phyloP scores from a whole-genome alignment of 257 asterid genomes.

The Lycium ferocissimum region DNA sequence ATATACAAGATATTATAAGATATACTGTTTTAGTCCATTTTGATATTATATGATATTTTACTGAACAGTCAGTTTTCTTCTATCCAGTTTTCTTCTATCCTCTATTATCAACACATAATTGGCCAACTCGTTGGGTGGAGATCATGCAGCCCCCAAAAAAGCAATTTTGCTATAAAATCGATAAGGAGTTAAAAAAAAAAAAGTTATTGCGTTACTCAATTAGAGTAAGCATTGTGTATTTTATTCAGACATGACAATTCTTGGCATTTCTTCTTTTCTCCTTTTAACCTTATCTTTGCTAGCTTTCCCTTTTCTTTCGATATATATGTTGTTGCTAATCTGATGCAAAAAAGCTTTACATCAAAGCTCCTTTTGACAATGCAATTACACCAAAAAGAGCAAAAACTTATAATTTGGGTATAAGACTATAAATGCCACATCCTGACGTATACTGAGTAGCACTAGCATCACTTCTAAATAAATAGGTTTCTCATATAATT shows the following conservation, averaged over 20 bases:
- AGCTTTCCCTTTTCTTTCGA: constrained; percentile 45
- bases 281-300: constrained; percentile 43
- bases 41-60: constrained; percentile 22
- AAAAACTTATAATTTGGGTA: background rate
- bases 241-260: constrained; percentile 44
- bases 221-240: constrained; percentile 30
- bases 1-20: background rate
- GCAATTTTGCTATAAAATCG: background rate
- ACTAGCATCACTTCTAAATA: constrained; percentile 28
- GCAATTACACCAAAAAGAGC: background rate
- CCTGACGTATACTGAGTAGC: constrained; percentile 29
- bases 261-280: constrained; percentile 30
- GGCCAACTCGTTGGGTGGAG: constrained; percentile 48
- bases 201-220: constrained; percentile 29
- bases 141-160: constrained; percentile 42
- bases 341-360: constrained; percentile 50
- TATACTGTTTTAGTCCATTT: too few species aligned
- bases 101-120: constrained; percentile 24
- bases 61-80: constrained; percentile 27
- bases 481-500: background rate
- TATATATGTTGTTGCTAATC: constrained; percentile 55
- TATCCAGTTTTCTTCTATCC: constrained; percentile 20
- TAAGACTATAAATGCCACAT: background rate
- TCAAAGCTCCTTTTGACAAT: constrained; percentile 31
- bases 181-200: background rate